These are phyloP conservation scores for Candida odintsovae DNA, from an alignment of 805 yeast species.

Conservation along the genomic window DNA sequence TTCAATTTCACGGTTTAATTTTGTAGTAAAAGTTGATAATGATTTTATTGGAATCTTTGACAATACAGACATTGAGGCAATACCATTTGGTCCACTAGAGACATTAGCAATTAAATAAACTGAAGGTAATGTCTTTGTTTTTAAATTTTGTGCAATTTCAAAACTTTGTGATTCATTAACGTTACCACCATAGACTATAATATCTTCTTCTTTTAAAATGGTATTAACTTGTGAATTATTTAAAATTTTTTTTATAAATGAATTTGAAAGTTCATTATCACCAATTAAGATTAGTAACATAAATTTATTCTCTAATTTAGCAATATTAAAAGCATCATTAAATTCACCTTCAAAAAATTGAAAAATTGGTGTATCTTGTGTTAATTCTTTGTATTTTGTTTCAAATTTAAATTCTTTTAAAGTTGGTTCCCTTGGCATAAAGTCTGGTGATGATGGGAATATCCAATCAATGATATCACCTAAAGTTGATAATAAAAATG, in stretches of 20 bases:
- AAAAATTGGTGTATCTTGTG: slow-evolving; percentile 12
- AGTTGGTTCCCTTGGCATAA: slow-evolving; percentile 27
- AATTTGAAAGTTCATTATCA: slow-evolving; percentile 25
- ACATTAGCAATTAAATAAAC: slow-evolving; percentile 50
- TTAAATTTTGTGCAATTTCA: slow-evolving; percentile 54
- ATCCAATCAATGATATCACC: slow-evolving; percentile 28
- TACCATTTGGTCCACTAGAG: slow-evolving; percentile 35
- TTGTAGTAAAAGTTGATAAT: slow-evolving; percentile 28
- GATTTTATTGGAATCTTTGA: slow-evolving; percentile 26
- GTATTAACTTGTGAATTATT: slow-evolving; percentile 39
- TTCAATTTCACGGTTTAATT: slow-evolving; percentile 37
- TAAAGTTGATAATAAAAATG: slow-evolving; percentile 36
- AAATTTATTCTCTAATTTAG: slow-evolving; percentile 17
- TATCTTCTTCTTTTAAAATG: slow-evolving; percentile 33
- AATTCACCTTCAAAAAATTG: slow-evolving; percentile 15
- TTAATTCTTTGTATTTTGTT: slow-evolving; percentile 7
- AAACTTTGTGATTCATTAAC: slow-evolving; percentile 59
- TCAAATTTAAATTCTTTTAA: slow-evolving; percentile 11
- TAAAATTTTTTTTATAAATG: slow-evolving; percentile 39
- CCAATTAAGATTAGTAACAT: slow-evolving; percentile 16
- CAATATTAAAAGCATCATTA: slow-evolving; percentile 16
- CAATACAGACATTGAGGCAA: slow-evolving; percentile 29
- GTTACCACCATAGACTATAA: slow-evolving; percentile 61
- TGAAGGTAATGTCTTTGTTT: slow-evolving; percentile 50
- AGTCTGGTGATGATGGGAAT: slow-evolving; percentile 30